Percentiles rank a stretch among this genome's conserved stretches.
These are phyloP conservation scores for Zygoascus sp. DNA, from an alignment of 1,139 yeast genomes.

Conservation along the genomic window DNA sequence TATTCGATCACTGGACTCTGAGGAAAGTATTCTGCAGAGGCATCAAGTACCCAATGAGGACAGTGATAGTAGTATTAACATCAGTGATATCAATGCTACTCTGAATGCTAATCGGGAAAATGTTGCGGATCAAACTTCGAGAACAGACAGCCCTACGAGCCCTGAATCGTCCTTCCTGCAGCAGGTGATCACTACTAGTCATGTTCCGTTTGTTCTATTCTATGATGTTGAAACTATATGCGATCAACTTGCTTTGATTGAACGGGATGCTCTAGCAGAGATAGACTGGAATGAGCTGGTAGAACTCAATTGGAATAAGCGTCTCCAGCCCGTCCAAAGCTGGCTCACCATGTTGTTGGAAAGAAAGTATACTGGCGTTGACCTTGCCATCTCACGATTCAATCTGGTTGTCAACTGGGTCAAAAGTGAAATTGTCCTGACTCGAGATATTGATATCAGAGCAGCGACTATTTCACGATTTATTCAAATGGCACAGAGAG, in stretches of 20 bases:
- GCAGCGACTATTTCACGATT: constrained; percentile 69
- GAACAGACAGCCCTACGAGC: not conserved
- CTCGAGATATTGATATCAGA: constrained; percentile 55
- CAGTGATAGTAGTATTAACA: not conserved
- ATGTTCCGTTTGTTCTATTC: constrained; percentile 75
- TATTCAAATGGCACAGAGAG: constrained; percentile 76
- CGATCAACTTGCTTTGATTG: constrained; percentile 79
- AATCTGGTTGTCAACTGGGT: constrained; percentile 88
- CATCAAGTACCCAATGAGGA: not conserved
- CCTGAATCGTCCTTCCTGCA: not conserved
- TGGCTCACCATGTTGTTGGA: constrained; percentile 78
- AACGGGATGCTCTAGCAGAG: constrained; percentile 74
- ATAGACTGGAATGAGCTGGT: constrained; percentile 90
- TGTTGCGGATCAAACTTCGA: not conserved
- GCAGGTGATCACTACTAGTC: constrained; percentile 35
- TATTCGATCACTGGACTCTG: not conserved
- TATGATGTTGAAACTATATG: constrained; percentile 64
- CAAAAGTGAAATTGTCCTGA: constrained; percentile 75
- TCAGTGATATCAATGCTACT: not conserved
- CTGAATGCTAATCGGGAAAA: not conserved
- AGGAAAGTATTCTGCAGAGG: not conserved
- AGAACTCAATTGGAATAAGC: constrained; percentile 69
- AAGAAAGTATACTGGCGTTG: constrained; percentile 61
- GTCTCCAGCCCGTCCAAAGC: constrained; percentile 65
- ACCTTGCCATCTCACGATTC: constrained; percentile 81